Percentiles rank a stretch among this genome's conserved stretches.
Evolutionary conservation across 2,329 filamentous ascomycete genomes (phyloP).

Genomic region (Fusarium sp.): DNA sequence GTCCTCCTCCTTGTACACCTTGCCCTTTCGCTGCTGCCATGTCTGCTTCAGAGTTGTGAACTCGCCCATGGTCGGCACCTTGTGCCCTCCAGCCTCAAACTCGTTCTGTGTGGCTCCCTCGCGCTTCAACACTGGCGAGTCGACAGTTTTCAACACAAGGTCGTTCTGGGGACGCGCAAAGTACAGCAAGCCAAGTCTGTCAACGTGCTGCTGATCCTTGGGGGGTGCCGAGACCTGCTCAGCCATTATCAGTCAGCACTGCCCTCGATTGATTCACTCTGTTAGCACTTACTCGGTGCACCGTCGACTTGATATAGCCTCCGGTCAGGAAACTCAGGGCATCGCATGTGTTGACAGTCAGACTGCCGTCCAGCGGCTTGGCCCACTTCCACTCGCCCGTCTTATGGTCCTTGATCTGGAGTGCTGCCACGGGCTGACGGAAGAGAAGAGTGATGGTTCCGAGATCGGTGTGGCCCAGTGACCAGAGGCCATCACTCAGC

Average conservation of each 20-base stretch:
- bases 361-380: conserved; percentile 59
- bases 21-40: conserved; percentile 49
- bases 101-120: conserved; percentile 50
- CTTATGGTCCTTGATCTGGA: conserved; percentile 63
- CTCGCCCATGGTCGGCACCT: conserved; percentile 49
- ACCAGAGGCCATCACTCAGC: conserved; percentile 56
- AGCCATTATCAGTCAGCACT: neutral
- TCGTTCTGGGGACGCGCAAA: conserved; percentile 58
- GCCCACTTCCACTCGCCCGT: conserved; percentile 63
- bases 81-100: conserved; percentile 49
- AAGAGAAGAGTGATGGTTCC: conserved; percentile 68
- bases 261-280: too few relatives aligned
- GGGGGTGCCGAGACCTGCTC: conserved; percentile 14
- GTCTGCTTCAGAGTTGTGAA: conserved; percentile 50
- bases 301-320: conserved; percentile 57
- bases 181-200: conserved; percentile 24
- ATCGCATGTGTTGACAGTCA: conserved; percentile 64
- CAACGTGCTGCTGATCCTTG: conserved; percentile 18
- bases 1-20: neutral
- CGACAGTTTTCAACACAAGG: conserved; percentile 50
- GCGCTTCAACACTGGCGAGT: conserved; percentile 50
- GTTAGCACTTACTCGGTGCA: conserved; percentile 50
- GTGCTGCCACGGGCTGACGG: conserved; percentile 66
- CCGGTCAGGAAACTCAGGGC: conserved; percentile 61
- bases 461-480: conserved; percentile 65